phyloP scores from a whole-genome alignment of 805 yeast genomes.

The Wickerhamiella alocasiicola region DNA sequence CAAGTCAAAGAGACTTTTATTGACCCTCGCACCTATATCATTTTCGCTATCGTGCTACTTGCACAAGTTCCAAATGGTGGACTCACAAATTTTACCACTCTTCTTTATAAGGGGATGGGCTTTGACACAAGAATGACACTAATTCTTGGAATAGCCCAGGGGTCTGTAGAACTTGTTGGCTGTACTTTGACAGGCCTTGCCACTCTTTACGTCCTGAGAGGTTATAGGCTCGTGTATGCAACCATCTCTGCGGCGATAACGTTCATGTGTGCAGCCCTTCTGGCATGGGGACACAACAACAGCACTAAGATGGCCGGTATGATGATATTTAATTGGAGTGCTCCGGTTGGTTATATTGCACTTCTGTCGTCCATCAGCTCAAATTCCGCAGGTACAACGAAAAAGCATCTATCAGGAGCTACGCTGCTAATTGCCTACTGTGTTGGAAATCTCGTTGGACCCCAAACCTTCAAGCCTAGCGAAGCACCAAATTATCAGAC shows the following conservation, averaged over 20 bases:
- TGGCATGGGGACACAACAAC: conserved; percentile 32
- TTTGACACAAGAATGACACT: conserved; percentile 24
- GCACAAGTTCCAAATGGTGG: conserved; percentile 45
- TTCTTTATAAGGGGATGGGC: conserved; percentile 31
- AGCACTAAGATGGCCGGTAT: conserved; percentile 33
- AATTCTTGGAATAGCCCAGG: conserved; percentile 33
- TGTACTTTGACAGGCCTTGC: conserved; percentile 14
- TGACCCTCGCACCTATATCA: conserved; percentile 40
- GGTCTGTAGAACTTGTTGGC: conserved; percentile 30
- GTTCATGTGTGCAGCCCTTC: conserved; percentile 33
- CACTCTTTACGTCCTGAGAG: conserved; percentile 11
- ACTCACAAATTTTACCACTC: conserved; percentile 35
- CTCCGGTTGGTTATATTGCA: conserved; percentile 23
- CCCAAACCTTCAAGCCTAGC: conserved; percentile 47
- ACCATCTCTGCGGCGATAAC: conserved; percentile 41
- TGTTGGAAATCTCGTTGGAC: conserved; percentile 58
- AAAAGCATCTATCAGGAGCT: conserved; percentile 49
- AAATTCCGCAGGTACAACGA: conserved; percentile 61
- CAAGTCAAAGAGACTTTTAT: no score
- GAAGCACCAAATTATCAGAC: conserved; percentile 49
- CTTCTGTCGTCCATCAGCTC: conserved; percentile 32
- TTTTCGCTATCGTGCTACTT: conserved; percentile 31
- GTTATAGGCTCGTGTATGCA: conserved; percentile 25
- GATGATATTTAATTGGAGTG: conserved; percentile 25
- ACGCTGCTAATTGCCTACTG: conserved; percentile 51